Conservation (phyloP, 805 yeast species). For the Hanseniaspora hatyaiensis region DNA sequence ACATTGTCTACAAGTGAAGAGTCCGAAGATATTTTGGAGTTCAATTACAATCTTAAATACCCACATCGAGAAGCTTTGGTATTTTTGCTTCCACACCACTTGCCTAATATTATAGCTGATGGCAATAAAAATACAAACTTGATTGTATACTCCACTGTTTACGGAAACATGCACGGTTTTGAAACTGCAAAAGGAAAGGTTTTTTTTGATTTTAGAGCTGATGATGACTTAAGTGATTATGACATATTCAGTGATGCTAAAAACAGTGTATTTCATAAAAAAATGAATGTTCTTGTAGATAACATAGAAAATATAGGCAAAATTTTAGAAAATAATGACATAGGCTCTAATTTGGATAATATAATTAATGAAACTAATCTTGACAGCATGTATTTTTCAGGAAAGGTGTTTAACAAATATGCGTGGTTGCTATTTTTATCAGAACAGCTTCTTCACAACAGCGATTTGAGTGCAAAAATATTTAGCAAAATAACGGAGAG, state of each 20-base stretch:
- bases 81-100: slow-evolving; percentile 63
- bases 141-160: slow-evolving; percentile 38
- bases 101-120: slow-evolving; percentile 31
- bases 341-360: slow-evolving; percentile 29
- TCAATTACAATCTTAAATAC: slow-evolving; percentile 28
- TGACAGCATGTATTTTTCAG: slow-evolving; percentile 84
- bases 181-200: slow-evolving; percentile 33
- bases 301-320: slow-evolving; percentile 27
- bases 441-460: slow-evolving; percentile 52
- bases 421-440: slow-evolving; percentile 73
- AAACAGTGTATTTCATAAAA: slow-evolving; percentile 18
- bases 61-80: slow-evolving; percentile 35
- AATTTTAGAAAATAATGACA: slow-evolving; percentile 26
- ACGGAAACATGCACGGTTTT: slow-evolving; percentile 39
- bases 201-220: slow-evolving; percentile 33
- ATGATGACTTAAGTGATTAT: slow-evolving; percentile 35
- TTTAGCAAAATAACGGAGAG: slow-evolving; percentile 55
- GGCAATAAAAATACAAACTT: slow-evolving; percentile 19
- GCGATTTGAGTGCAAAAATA: slow-evolving; percentile 38
- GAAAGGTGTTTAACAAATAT: slow-evolving; percentile 78
- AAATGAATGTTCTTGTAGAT: slow-evolving; percentile 20
- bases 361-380: slow-evolving; percentile 41
- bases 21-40: slow-evolving; percentile 31
- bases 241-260: neutral
- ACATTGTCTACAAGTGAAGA: slow-evolving; percentile 18